Base-by-base conservation (phyloP, 2,329 filamentous ascomycete genomes). In the Cladobotryum protrusum region DNA sequence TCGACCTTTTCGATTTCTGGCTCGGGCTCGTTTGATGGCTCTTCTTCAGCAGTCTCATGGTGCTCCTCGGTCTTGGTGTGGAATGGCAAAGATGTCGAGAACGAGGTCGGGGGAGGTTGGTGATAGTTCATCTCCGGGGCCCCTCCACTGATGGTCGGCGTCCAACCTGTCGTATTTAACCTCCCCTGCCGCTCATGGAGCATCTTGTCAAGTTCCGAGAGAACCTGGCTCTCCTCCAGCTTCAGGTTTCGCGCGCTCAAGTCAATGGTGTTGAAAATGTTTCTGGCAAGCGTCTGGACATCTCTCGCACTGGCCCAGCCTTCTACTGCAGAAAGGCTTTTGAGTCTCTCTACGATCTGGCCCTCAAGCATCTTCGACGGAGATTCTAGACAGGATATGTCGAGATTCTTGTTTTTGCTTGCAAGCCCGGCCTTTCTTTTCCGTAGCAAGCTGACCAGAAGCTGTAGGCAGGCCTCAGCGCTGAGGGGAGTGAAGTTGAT, bases 231-330 rank as follows among this genome's bases (percentile, higher is more conserved):
- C 12, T 66, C 52, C 0, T 57, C 55, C 1, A 69, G n/a, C 0
- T 4, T 51, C 2, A 65, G 15, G 0, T n/a, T 14, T 0, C 45
- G 5, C 1, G 32, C 34, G 8, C 43, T 41, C 5, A 62, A 29
- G 14, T 62, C 56, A 2, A 64, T 54, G 15, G 52, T 58, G 14
- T 64, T 61, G 54, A 81, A 80, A 1, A 85, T 74, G 1, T 46
- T 57, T 50, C 76, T 79, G 0, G 68, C 71, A 0, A 87, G 40
- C 0, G 74, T 76, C 12, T 78, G 66, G 1, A 87, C 73, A 43
- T 87, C 84, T 4, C 83, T 72, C 0, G 76, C 83, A 53, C 79
- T 87, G 0, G 76, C 84, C 80, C 83, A 87, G 6, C 72, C 72
- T 0, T 72, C 60, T 3, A 77, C 67, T 0, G 48, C 39, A 0